Conservation (phyloP, 257 asterid species). For the Osmanthus fragrans region DNA sequence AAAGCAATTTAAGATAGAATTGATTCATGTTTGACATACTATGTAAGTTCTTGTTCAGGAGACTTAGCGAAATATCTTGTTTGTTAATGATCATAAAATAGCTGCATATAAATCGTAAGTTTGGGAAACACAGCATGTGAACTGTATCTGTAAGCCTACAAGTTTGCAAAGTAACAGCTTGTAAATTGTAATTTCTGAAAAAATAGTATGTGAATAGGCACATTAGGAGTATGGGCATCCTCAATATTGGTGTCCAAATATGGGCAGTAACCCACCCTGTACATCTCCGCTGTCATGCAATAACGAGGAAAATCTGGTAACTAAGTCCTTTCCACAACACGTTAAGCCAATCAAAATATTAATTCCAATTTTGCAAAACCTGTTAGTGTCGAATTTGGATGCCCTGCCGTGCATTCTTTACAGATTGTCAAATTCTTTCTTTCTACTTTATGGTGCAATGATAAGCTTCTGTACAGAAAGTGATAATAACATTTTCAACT, state of each 20-base stretch:
- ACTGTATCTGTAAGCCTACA: too few relatives aligned
- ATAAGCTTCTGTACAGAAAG: background rate
- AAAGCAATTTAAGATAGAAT: background rate
- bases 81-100: background rate
- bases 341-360: background rate
- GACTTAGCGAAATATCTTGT: background rate
- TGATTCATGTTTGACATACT: background rate
- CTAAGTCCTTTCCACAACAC: background rate
- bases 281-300: too few relatives aligned
- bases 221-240: too few relatives aligned
- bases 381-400: too few relatives aligned
- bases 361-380: background rate
- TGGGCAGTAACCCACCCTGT: background rate
- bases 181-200: too few relatives aligned
- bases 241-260: slow-evolving; percentile 40
- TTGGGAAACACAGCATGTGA: too few relatives aligned
- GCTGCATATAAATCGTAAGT: background rate
- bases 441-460: background rate
- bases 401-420: background rate
- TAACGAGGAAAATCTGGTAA: too few relatives aligned
- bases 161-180: too few relatives aligned
- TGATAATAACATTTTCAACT: background rate
- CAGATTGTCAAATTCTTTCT: background rate
- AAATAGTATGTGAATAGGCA: too few relatives aligned
- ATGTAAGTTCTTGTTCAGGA: background rate